phyloP scores from a whole-genome alignment of 768 basidiomycete species.

The Chlorophyllum brunneum region DNA sequence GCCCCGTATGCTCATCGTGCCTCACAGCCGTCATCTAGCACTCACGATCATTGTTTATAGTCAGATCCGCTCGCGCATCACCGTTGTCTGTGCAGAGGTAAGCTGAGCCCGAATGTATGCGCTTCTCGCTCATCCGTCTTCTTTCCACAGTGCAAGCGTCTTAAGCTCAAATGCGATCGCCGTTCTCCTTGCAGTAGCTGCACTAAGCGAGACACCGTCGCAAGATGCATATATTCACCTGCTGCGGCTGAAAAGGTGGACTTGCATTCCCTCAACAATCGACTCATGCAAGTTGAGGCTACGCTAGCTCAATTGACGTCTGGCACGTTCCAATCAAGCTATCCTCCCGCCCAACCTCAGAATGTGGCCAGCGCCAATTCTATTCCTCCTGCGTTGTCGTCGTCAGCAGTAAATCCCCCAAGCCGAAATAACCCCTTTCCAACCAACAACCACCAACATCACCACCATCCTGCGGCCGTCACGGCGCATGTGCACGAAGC shows the following conservation, averaged over 20 bases:
- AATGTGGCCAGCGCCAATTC: neutral
- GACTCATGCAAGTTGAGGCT: conserved; percentile 67
- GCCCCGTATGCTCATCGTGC: conserved; percentile 1
- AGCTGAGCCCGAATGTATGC: neutral
- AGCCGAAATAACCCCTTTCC: neutral
- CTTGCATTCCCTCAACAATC: conserved; percentile 79
- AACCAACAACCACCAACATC: conserved; percentile 22
- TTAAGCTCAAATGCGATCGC: conserved; percentile 84
- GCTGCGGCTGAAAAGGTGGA: conserved; percentile 90
- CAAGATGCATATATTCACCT: conserved; percentile 72
- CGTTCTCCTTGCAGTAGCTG: conserved; percentile 75
- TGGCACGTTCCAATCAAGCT: conserved; percentile 35
- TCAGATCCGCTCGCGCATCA: conserved; percentile 17
- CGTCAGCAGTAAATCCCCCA: conserved; percentile 7
- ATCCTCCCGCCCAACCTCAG: conserved; percentile 22
- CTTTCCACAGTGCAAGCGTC: conserved; percentile 70
- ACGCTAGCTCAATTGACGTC: conserved; percentile 47
- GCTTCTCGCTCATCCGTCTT: conserved; percentile 8
- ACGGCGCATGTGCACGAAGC: conserved; percentile 32
- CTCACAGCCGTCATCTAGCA: neutral
- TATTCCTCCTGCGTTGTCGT: neutral
- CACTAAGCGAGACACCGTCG: conserved; percentile 72
- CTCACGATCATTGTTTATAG: conserved; percentile 12
- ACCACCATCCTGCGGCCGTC: conserved; percentile 26
- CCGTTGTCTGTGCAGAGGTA: conserved; percentile 20